Evolutionary conservation across 805 yeast species (phyloP).

Genomic region (Suhomyces vadensis): DNA sequence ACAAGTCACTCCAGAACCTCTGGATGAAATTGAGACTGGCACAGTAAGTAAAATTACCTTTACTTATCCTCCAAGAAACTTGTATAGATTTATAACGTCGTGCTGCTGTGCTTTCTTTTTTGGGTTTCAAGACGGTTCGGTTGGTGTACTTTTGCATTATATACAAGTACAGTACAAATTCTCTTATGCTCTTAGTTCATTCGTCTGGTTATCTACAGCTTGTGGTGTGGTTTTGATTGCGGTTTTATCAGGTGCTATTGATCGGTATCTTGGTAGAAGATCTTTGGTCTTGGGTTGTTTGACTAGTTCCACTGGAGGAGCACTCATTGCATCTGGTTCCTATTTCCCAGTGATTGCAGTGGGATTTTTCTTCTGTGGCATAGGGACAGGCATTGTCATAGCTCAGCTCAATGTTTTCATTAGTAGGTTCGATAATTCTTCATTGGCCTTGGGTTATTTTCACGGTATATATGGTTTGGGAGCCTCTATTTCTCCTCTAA

Average conservation of each 20-base stretch:
- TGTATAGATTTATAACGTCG: constrained; percentile 16
- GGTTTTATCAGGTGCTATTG: constrained; percentile 16
- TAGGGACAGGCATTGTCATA: constrained; percentile 22
- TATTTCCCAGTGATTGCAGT: constrained; percentile 22
- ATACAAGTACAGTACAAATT: constrained; percentile 21
- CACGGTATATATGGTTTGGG: constrained; percentile 29
- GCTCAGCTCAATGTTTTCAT: constrained; percentile 24
- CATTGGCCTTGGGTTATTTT: constrained; percentile 20
- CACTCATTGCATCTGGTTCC: constrained; percentile 21
- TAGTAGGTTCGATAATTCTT: constrained; percentile 21
- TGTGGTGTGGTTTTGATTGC: constrained; percentile 22
- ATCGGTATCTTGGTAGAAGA: constrained; percentile 17
- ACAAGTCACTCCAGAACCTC: background rate
- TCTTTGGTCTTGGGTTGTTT: constrained; percentile 16
- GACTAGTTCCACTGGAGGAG: constrained; percentile 15
- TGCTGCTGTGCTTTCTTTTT: constrained; percentile 19
- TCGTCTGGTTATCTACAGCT: constrained; percentile 24
- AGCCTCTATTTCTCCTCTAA: constrained; percentile 24
- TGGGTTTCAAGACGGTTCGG: constrained; percentile 23
- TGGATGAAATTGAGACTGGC: no score
- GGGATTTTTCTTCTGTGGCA: constrained; percentile 26
- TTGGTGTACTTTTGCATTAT: constrained; percentile 24
- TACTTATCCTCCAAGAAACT: constrained; percentile 17
- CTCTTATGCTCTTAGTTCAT: constrained; percentile 20
- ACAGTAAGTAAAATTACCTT: constrained; percentile 18